These are phyloP conservation scores for Blastocladiella britannica DNA, from an alignment of 192 early-diverging fungal genomes.

Conservation along the genomic window DNA sequence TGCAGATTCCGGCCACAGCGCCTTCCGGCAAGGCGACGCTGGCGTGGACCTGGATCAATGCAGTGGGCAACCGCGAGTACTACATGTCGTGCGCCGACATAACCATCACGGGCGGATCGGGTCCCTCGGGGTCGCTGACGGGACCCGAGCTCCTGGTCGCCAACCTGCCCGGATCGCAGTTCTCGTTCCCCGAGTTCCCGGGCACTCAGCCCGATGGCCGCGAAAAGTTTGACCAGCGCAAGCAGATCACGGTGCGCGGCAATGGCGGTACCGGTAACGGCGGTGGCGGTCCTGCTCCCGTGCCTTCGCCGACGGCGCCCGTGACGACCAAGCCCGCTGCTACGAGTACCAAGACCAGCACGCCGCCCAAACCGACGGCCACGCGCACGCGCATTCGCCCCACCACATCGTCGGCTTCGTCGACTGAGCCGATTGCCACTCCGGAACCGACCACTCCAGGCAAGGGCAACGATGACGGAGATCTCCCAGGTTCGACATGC, in stretches of 20 bases:
- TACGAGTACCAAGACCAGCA: background rate
- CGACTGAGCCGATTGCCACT: too few species aligned
- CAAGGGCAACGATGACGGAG: too few species aligned
- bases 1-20: constrained; percentile 28
- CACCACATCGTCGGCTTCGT: too few species aligned
- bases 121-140: constrained; percentile 5
- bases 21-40: constrained; percentile 32
- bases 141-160: constrained; percentile 3
- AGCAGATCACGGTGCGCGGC: background rate
- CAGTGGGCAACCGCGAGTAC: constrained; percentile 42
- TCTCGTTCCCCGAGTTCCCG: background rate
- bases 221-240: background rate
- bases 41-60: constrained; percentile 47
- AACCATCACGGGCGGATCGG: constrained; percentile 20
- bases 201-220: background rate
- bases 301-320: background rate
- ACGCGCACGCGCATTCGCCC: too few species aligned
- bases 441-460: too few species aligned
- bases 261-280: too few species aligned
- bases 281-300: too few species aligned
- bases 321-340: background rate
- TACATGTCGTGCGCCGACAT: constrained; percentile 46
- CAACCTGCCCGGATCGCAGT: constrained; percentile 1
- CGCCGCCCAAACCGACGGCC: background rate
- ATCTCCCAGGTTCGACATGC: too few species aligned